Conservation (phyloP, 768 basidiomycete species). For the Boletus sensibilis region DNA sequence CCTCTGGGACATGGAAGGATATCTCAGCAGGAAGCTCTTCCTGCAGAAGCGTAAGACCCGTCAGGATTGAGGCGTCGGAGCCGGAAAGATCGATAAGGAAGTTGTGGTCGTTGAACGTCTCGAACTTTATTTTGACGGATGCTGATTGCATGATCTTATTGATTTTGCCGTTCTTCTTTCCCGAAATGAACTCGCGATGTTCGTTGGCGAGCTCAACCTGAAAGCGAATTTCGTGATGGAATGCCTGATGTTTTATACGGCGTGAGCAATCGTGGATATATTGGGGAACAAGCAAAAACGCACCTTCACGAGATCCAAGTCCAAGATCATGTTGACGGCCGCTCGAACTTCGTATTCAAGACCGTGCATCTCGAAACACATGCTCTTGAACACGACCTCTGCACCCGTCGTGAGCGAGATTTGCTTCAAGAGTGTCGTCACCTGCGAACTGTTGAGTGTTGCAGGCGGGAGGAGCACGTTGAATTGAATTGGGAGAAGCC, state of each 20-base stretch:
- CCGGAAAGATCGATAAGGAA: conserved; percentile 92
- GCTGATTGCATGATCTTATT: conserved; percentile 99
- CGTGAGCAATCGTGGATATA: not conserved
- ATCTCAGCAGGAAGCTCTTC: conserved; percentile 99
- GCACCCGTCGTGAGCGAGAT: conserved; percentile 86
- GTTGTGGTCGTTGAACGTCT: conserved; percentile 95
- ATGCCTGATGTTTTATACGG: conserved; percentile 49
- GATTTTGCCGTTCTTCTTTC: conserved; percentile 99
- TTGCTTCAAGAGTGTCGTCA: conserved; percentile 81
- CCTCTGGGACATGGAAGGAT: conserved; percentile 97
- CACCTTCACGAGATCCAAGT: conserved; percentile 90
- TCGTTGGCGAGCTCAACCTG: conserved; percentile 98
- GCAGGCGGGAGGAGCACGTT: conserved; percentile 86
- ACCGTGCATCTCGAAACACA: conserved; percentile 97
- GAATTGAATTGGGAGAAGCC: conserved; percentile 92
- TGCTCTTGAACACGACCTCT: conserved; percentile 94
- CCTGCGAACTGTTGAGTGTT: conserved; percentile 76
- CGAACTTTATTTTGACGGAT: conserved; percentile 97
- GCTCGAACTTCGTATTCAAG: conserved; percentile 87
- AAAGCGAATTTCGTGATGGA: conserved; percentile 97
- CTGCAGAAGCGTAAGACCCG: conserved; percentile 85
- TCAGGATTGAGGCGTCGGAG: conserved; percentile 78
- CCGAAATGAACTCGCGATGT: conserved; percentile 97
- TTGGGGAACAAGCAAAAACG: conserved; percentile 10
- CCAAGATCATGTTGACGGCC: conserved; percentile 82